Conservation (phyloP, 129 eudicot species). For the Artemisia tridentata region DNA sequence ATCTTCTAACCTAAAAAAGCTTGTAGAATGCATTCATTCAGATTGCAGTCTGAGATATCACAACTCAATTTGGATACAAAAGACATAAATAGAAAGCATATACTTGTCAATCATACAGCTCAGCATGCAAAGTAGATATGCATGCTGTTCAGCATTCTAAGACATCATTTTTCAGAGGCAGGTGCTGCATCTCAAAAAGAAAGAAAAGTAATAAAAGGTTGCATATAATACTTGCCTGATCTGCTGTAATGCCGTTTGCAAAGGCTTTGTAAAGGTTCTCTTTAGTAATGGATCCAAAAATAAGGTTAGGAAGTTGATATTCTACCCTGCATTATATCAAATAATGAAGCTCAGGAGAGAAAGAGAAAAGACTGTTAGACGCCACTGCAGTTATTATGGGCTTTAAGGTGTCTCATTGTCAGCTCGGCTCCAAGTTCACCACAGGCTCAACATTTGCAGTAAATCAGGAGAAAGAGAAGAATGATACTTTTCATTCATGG, state of each 20-base stretch:
- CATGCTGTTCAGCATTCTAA: background rate
- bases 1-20: background rate
- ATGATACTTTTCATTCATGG: no score
- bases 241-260: conserved; percentile 82
- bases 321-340: conserved; percentile 62
- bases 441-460: background rate
- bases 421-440: background rate
- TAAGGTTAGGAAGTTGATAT: conserved; percentile 93
- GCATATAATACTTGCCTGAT: conserved; percentile 58
- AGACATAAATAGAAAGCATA: background rate
- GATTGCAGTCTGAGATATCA: conserved; percentile 11
- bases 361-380: background rate
- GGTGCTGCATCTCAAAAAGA: background rate
- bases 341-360: background rate
- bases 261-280: conserved; percentile 87
- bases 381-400: background rate
- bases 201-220: background rate
- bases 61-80: conserved; percentile 1
- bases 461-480: no score
- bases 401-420: background rate
- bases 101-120: background rate
- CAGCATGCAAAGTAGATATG: background rate
- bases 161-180: background rate
- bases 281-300: conserved; percentile 82
- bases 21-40: background rate